Base-by-base conservation (phyloP, 768 basidiomycete species). In the Serendipita indica region DNA sequence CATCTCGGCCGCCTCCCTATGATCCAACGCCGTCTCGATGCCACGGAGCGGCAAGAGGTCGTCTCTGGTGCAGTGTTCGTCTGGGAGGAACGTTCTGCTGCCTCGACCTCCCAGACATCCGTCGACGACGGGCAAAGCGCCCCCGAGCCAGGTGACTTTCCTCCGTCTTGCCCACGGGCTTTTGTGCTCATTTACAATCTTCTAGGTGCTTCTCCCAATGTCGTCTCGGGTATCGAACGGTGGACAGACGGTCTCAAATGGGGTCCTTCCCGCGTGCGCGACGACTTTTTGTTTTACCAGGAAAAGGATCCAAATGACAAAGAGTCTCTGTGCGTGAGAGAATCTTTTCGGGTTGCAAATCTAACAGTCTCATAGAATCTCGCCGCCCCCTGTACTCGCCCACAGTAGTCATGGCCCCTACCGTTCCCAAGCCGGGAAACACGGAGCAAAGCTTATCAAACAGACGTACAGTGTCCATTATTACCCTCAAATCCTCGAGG, bases 231-330 rank as follows among this genome's bases (percentile, higher is more conserved):
- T 30, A 89, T 89, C 66, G 88, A 89, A 66, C 78, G 87, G 28
- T 89, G 87, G 70, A 89, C 87, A 3, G 87, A 89, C 67, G 87
- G 87, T 22, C 77, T 82, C 65, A 77, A 82, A 63, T 89, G 87
- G 87, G 84, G 83, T 39, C 82, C 87, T 37, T 87, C 85, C 52
- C 80, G 87, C 58, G 86, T 89, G 60, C 78, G 87, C 69, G 87
- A 89, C 69, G 86, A 54, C 66, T 89, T 89, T 65, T 73, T 89
- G 25, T 89, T 88, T 66, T 89, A 89, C 69, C 88, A 86, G 60
- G 86, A 89, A 69, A 83, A 83, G 65, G 77, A 79, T 33, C 70
- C 72, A 32, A 74, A 71, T 73, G 79, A 60, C 60, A 65, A 46
- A 69, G 70, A 45, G 66, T 71, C 25, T 72, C 67, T 66, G 71